A percentile compares a stretch with the other conserved stretches of the same genome.
These are phyloP conservation scores for Phialocephala subalpina DNA, from an alignment of 2,329 filamentous ascomycete species.

Conservation along the genomic window DNA sequence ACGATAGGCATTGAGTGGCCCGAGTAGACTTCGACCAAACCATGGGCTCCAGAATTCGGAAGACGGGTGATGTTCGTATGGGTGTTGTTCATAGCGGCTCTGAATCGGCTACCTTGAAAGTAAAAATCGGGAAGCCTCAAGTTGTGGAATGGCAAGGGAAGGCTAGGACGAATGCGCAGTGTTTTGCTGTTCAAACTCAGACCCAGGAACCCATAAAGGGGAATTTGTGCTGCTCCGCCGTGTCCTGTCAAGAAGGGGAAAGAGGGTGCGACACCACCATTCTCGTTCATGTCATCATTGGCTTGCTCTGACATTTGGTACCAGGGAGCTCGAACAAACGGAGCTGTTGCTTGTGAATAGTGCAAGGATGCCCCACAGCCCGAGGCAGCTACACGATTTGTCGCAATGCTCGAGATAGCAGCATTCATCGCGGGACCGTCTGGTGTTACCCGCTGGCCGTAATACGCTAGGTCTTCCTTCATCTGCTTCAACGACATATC, in stretches of 20 bases:
- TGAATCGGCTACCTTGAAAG: constrained; percentile 18
- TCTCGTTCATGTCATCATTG: constrained; percentile 63
- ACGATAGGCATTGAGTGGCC: constrained; percentile 49
- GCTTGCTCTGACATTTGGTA: constrained; percentile 76
- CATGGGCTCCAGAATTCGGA: constrained; percentile 43
- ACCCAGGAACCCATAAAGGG: constrained; percentile 72
- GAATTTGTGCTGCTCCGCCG: constrained; percentile 73
- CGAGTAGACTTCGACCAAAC: constrained; percentile 19
- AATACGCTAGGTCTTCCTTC: constrained; percentile 22
- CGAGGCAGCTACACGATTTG: constrained; percentile 69
- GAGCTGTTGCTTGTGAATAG: constrained; percentile 66
- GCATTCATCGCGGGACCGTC: constrained; percentile 79
- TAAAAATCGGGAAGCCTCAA: constrained; percentile 38
- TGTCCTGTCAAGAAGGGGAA: constrained; percentile 77
- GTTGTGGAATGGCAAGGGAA: constrained; percentile 65
- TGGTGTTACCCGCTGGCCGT: constrained; percentile 40
- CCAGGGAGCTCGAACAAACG: constrained; percentile 72
- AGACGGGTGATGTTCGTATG: constrained; percentile 67
- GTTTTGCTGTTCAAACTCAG: constrained; percentile 65
- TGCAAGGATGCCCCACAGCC: constrained; percentile 76
- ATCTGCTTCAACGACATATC: constrained; percentile 11
- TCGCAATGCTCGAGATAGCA: constrained; percentile 72
- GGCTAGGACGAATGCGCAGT: constrained; percentile 68
- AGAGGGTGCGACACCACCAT: constrained; percentile 72
- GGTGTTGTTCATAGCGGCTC: constrained; percentile 24